Evolutionary conservation across 805 yeast species (phyloP), one percentile per base, ranked within the genome.

Genomic region (Candida chauliodis): DNA sequence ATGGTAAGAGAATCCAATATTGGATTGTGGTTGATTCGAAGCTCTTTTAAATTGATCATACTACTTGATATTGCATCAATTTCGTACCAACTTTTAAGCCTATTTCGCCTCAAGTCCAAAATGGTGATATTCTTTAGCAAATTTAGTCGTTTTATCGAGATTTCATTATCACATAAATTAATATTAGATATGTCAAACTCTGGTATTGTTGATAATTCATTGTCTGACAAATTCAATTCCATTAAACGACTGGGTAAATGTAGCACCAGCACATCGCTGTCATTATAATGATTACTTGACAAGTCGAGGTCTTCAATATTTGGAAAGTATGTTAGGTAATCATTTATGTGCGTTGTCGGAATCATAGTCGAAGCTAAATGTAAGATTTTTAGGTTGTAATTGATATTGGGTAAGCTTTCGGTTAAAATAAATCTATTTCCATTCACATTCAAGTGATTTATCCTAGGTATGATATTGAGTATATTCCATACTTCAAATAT

Each of bases 21-120:
- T 1, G 87, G 83, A 41, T 83, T 84, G 4, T 59, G 64, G 37
- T 66, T 66, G 11, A 84, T 59, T 34, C 76, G 63, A 1, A 87
- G 52, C 1, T 71, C 63, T 2, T 41, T 36, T 6, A 86, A 51
- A 7, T 57, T 48, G 0, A 80, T 76, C 29, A 76, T 70, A 9
- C 24, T 22, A 9, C 7, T 28, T 8, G 42, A 34, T 5, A 46
- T 19, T 0, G 34, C 30, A 41, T 80, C 86, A 3, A 84, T 52
- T 16, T 58, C 68, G 0, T 43, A 30, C 82, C 85, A 83, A 0
- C 50, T 25, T 0, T 43, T 18, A 1, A 86, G 62, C 0, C 45
- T 25, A 49, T 84, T 84, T 41, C 64, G 44, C 11, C 84, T 57
- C 7, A 86, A 34, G 50, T 84, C 82, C 1, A 86, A 33, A 3